phyloP scores from a whole-genome alignment of 2,329 filamentous ascomycete genomes.

The Colletotrichum coccodes region DNA sequence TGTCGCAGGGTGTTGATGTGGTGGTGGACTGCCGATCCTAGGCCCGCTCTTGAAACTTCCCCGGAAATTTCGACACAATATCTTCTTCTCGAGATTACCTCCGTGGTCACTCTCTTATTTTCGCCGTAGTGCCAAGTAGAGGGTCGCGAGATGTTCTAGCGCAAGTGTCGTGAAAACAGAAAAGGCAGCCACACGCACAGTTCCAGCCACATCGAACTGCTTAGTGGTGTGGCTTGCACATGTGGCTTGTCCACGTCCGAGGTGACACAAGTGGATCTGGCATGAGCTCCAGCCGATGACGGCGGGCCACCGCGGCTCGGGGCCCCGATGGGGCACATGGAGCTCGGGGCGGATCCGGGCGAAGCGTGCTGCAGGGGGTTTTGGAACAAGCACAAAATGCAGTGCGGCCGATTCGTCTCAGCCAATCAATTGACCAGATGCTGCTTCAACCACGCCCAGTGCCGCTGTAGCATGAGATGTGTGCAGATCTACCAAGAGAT shows the following conservation, averaged over 20 bases:
- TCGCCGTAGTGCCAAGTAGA: background rate
- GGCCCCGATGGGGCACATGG: background rate
- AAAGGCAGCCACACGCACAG: conserved; percentile 10
- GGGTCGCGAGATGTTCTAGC: conserved; percentile 23
- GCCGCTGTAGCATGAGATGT: background rate
- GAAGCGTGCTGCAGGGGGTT: conserved; percentile 19
- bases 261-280: background rate
- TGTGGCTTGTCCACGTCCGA: background rate
- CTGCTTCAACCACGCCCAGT: background rate
- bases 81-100: background rate
- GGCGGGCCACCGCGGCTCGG: conserved; percentile 7
- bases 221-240: background rate
- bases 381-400: background rate
- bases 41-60: background rate
- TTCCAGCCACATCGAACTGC: background rate
- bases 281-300: background rate
- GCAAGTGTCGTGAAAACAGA: conserved; percentile 11
- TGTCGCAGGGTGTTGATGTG: background rate
- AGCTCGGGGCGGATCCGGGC: conserved; percentile 10
- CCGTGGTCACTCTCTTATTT: background rate
- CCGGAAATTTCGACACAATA: background rate
- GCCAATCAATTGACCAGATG: conserved; percentile 3
- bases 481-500: background rate
- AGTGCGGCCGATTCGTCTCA: background rate
- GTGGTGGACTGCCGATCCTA: background rate